phyloP scores from a whole-genome alignment of 2,329 filamentous ascomycete species.

The Gnomoniopsis smithogilvyi region DNA sequence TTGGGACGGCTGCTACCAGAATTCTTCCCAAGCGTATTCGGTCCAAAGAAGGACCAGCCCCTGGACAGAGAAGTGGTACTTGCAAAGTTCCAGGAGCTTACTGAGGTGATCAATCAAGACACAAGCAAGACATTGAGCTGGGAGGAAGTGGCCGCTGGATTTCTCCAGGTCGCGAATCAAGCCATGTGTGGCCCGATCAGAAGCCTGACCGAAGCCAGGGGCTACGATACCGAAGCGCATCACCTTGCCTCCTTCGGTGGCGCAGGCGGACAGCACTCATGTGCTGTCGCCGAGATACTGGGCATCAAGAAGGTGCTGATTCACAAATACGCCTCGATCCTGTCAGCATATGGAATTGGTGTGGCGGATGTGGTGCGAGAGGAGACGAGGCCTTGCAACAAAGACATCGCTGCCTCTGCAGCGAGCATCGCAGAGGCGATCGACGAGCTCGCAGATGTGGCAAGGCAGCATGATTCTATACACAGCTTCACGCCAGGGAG shows the following conservation, averaged over 20 bases:
- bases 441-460: conserved; percentile 65
- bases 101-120: conserved; percentile 4
- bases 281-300: conserved; percentile 82
- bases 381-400: conserved; percentile 51
- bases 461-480: conserved; percentile 71
- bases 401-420: conserved; percentile 31
- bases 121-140: conserved; percentile 29
- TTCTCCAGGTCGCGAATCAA: conserved; percentile 86
- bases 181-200: conserved; percentile 89
- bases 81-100: neutral
- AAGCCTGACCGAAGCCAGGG: conserved; percentile 87
- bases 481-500: conserved; percentile 76
- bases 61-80: conserved; percentile 3
- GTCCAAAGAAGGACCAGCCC: conserved; percentile 2
- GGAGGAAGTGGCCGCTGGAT: conserved; percentile 88
- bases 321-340: conserved; percentile 82
- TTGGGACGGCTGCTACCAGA: conserved; percentile 9
- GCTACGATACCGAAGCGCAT: conserved; percentile 86
- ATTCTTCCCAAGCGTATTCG: conserved; percentile 9
- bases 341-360: conserved; percentile 91
- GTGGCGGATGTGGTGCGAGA: conserved; percentile 92
- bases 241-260: conserved; percentile 88
- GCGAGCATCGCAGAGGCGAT: conserved; percentile 42
- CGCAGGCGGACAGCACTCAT: conserved; percentile 86
- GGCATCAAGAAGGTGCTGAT: conserved; percentile 83